Base-by-base conservation (phyloP, 208 protist species). In the Trypanosoma avium region DNA sequence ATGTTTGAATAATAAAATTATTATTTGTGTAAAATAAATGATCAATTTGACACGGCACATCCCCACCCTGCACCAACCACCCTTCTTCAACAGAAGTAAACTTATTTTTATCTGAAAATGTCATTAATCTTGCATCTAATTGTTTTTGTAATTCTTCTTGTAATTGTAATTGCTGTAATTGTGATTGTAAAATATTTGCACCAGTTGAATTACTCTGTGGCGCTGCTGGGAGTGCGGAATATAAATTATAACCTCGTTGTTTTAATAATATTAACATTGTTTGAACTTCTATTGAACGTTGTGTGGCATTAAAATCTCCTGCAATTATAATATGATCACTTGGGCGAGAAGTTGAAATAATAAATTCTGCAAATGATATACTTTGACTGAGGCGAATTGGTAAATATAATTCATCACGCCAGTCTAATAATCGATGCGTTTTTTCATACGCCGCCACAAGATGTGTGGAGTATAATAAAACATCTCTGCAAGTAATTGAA, bases 261-360 rank as follows among this genome's bases (percentile, higher is more conserved):
- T 75, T 75, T 29, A 95, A 78, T 53, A 95, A 49, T 38, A 90
- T 79, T 17, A 90, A 75, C 76, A 95, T 59, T 33, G 73, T 89
- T 61, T 84, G 81, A 56, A 95, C 70, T 75, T 95, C 89, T 8
- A 95, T 65, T 26, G 89, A 95, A 26, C 73, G 66, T 60, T 90
- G 84, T 12, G 79, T 81, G 46, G 73, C 76, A 73, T 95, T 95
- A 69, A 95, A 95, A 66, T 95, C 89, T 19, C 89, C 89, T 32
- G 75, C 89, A 49, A 95, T 82, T 46, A 95, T 83, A 62, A 95
- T 67, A 54, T 47, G 57, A 70, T 93, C 84, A 6, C 64, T 70
- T 15, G 89, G 86, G 8, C 65, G 73, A 27, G 85, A 92, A 26
- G 89, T 95, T 61, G 72, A 73, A 15, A 63, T 52, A 45, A 95